Conservation (phyloP, 768 basidiomycete species). For the Hygrocybe punicea region DNA sequence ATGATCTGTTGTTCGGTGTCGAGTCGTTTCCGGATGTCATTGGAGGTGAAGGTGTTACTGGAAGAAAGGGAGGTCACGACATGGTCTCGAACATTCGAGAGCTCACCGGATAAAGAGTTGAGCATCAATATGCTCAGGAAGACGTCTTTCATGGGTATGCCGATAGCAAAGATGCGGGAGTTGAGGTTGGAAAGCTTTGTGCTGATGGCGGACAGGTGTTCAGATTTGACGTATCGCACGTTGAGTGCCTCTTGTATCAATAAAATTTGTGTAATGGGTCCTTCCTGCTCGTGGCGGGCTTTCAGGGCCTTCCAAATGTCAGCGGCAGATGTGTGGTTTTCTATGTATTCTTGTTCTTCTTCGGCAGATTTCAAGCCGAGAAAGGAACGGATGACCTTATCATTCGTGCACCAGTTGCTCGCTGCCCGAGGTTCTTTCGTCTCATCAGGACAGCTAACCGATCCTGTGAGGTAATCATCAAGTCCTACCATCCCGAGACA, state of each 20-base stretch:
- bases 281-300: slow-evolving; percentile 16
- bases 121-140: slow-evolving; percentile 14
- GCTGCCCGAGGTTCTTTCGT: neutral
- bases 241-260: slow-evolving; percentile 16
- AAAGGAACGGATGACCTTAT: neutral
- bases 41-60: neutral
- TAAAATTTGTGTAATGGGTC: slow-evolving; percentile 14
- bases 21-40: neutral
- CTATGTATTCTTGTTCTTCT: neutral
- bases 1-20: neutral
- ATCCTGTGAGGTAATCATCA: neutral
- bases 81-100: slow-evolving; percentile 8
- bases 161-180: slow-evolving; percentile 17
- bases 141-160: slow-evolving; percentile 10
- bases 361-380: neutral
- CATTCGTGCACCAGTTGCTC: neutral
- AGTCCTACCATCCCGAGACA: neutral
- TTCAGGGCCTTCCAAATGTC: slow-evolving; percentile 13
- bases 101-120: slow-evolving; percentile 10
- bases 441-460: neutral
- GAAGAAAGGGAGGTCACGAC: slow-evolving; percentile 3
- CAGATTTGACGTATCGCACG: slow-evolving; percentile 3
- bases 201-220: slow-evolving; percentile 2
- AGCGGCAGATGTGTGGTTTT: neutral
- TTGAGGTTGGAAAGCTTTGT: slow-evolving; percentile 10